Base-by-base conservation (phyloP, 1,139 yeast genomes). In the Taphrina deformans region DNA sequence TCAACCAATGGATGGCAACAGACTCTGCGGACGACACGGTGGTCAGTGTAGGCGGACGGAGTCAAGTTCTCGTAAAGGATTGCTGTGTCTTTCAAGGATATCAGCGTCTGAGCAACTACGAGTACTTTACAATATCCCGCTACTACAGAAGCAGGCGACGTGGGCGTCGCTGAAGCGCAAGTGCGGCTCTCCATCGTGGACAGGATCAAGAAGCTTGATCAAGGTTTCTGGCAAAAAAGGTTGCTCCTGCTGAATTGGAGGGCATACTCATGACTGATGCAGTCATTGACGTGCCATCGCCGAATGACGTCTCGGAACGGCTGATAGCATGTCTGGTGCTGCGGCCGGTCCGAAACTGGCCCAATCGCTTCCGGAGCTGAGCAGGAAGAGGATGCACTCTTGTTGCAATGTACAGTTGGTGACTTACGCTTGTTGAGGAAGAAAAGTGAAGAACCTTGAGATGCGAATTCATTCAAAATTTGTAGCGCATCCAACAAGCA, bases 121-220 rank as follows among this genome's bases (percentile, higher is more conserved):
- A 74, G 68, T 65, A 70, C 41, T 71, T 76, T 64, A 67, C 70
- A 46, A 61, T 68, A 26, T 74, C 55, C 70, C 77, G 46, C 3
- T 89, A 92, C 91, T 85, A 87, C 75, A 78, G 80, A 52, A 88
- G n/a, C 96, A 5, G 96, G 96, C 58, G 96, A 88, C 75, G 82
- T 86, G 69, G 89, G 85, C 2, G 76, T 75, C 61, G 75, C 86
- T 62, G 81, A 78, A 41, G 70, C 70, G 1, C 77, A 78, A 44
- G 87, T 86, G 24, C 78, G 85, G 67, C 72, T 86, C 6, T 76
- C 71, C 66, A 84, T 86, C 62, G 79, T 85, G 69, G 90, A 86
- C 72, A 78, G 90, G 67, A 87, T 85, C 40, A 86, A 86, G 76
- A 85, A 85, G 72, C n/a, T 85, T 85, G 75, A 85, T 85, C 78